Evolutionary conservation across 192 early-diverging fungal genomes (phyloP), one percentile per base, ranked within the genome.

Genomic region (Fimicolochytrium jonesii): DNA sequence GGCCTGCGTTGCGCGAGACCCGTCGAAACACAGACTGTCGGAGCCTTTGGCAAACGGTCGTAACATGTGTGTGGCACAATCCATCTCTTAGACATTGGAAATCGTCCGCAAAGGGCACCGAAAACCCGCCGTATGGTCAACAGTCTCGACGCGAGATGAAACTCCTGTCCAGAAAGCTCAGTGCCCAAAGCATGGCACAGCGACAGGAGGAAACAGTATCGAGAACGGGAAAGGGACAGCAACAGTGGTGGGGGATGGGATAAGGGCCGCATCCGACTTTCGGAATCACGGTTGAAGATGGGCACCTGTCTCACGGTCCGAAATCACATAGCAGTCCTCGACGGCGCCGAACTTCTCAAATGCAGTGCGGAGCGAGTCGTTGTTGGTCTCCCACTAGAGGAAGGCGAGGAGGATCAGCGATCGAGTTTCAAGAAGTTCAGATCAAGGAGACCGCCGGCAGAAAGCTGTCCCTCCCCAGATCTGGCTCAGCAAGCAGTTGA

Each of bases 321-420:
- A 68, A 41, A 89, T 74, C 35, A 93, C 81, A 28, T 77, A 76
- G 46, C 83, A 83, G 41, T 86, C 72, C 28, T 59, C 57, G 61
- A 91, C 82, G 0, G 60, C 28, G 35, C 92, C 92, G 66, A 68
- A 85, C 62, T 77, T 50, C 25, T 33, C 49, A 64, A 92, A 93
- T 25, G 64, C 61, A 9, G 51, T 15, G 30, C 62, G 69, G 20
- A 93, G 81, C 52, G 64, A 61, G 15, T 82, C 71, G 53, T 87
- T 79, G 50, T 73, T 80, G 48, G 89, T 81, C 33, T 58, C 59
- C 86, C 82, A 92, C 64, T 84, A n/a, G n/a, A n/a, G n/a, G n/a
- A n/a, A n/a, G n/a, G n/a, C n/a, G 64, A 44, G 90, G 74, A 42
- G 75, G 73, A 33, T 85, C 88, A 35, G 89, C 81, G 65, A 87